Evolutionary conservation across 805 yeast genomes (phyloP).

Genomic region (Jamesozyma piceae): DNA sequence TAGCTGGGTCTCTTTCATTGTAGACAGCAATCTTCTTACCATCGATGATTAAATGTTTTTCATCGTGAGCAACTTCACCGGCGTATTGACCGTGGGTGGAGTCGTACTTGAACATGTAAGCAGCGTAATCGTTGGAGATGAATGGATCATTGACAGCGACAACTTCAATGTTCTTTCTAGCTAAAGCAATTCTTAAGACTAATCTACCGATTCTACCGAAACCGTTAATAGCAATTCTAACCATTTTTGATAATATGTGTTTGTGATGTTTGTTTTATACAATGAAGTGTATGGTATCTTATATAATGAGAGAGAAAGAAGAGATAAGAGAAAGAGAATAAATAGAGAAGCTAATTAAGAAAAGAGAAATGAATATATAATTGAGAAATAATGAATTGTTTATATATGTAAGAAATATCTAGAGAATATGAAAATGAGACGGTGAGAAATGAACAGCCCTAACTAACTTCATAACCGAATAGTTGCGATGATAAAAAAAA

Average conservation of each 20-base stretch:
- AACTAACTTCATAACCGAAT: too few species aligned
- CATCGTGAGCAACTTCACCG: conserved; percentile 50
- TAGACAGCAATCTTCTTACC: conserved; percentile 42
- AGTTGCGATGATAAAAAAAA: too few species aligned
- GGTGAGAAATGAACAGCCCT: not conserved
- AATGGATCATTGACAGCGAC: conserved; percentile 66
- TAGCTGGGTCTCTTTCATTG: conserved; percentile 61
- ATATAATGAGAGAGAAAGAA: not conserved
- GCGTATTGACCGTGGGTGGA: conserved; percentile 59
- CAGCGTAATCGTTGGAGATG: conserved; percentile 59
- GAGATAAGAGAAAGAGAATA: not conserved
- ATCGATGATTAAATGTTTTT: conserved; percentile 43
- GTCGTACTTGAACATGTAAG: conserved; percentile 69
- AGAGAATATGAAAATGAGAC: too few species aligned
- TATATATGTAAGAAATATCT: not conserved
- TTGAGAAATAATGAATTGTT: not conserved
- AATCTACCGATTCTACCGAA: conserved; percentile 68
- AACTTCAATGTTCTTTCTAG: conserved; percentile 44
- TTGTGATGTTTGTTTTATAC: conserved; percentile 1
- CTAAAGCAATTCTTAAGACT: conserved; percentile 52
- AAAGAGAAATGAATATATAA: not conserved
- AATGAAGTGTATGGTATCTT: not conserved
- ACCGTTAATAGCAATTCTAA: conserved; percentile 56
- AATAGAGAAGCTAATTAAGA: not conserved
- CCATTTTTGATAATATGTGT: conserved; percentile 9